A percentile compares a stretch with the other conserved stretches of the same genome.
phyloP scores from a whole-genome alignment of 2,329 filamentous ascomycete genomes.

The Monascus ruber region DNA sequence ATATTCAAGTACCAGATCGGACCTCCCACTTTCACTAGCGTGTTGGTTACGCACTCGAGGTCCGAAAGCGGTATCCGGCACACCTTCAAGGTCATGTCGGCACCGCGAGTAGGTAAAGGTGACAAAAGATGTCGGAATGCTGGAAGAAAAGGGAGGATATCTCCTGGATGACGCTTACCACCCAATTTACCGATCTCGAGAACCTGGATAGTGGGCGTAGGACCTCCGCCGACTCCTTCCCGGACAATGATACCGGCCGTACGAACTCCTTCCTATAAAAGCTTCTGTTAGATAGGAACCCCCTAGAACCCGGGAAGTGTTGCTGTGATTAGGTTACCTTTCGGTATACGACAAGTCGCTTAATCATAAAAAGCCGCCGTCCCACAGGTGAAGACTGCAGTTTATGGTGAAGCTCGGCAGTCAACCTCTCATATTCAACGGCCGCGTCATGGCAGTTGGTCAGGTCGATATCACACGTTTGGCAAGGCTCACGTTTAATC shows the following conservation, averaged over 20 bases:
- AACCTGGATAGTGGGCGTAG: constrained; percentile 60
- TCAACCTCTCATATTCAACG: constrained; percentile 69
- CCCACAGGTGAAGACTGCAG: constrained; percentile 73
- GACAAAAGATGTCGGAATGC: constrained; percentile 58
- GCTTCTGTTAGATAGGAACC: constrained; percentile 2
- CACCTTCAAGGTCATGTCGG: constrained; percentile 57
- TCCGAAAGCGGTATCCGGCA: constrained; percentile 62
- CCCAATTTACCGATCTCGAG: constrained; percentile 63
- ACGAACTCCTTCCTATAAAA: constrained; percentile 58
- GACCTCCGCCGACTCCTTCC: constrained; percentile 59
- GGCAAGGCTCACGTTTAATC: constrained; percentile 74
- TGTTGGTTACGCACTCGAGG: constrained; percentile 73
- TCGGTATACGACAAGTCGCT: constrained; percentile 72
- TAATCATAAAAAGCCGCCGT: constrained; percentile 62
- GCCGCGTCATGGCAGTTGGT: constrained; percentile 71
- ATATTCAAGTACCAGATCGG: constrained; percentile 38
- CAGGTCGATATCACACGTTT: constrained; percentile 68
- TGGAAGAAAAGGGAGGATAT: constrained; percentile 73
- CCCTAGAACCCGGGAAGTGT: too few relatives aligned
- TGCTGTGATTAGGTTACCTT: constrained; percentile 28
- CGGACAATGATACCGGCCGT: constrained; percentile 69
- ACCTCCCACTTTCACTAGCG: constrained; percentile 43
- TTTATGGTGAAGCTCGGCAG: constrained; percentile 64
- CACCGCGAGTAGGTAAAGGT: constrained; percentile 53
- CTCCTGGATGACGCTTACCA: constrained; percentile 63